Evolutionary conservation across 176 grass and related monocot species (phyloP).

Genomic region (Triticum timopheevii): DNA sequence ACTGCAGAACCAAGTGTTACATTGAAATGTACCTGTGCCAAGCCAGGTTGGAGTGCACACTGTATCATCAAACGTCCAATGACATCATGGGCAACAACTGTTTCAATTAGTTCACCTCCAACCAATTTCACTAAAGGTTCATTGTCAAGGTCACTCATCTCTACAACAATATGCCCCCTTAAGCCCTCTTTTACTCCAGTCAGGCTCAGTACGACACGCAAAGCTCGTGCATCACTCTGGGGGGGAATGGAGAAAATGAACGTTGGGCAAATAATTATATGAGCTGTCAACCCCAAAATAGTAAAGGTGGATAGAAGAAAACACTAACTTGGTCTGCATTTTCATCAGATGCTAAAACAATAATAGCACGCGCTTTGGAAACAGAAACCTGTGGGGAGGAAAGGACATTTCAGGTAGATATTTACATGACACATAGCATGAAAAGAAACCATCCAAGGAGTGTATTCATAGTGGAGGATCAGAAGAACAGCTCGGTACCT

Average conservation of each 20-base stretch:
- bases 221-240: constrained; percentile 94
- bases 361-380: constrained; percentile 93
- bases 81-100: constrained; percentile 97
- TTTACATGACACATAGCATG: constrained; percentile 22
- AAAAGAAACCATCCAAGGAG: constrained; percentile 19
- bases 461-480: neutral
- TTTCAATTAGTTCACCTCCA: constrained; percentile 92
- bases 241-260: constrained; percentile 2
- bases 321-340: constrained; percentile 97
- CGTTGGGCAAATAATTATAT: constrained; percentile 26
- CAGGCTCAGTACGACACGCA: constrained; percentile 91
- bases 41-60: constrained; percentile 95
- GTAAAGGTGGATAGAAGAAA: constrained; percentile 20
- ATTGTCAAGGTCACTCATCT: constrained; percentile 99
- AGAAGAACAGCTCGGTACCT: constrained; percentile 40
- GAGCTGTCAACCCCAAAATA: neutral
- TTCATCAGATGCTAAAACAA: constrained; percentile 98
- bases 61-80: constrained; percentile 99
- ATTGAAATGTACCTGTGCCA: constrained; percentile 71
- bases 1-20: neutral
- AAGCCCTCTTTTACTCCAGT: constrained; percentile 97
- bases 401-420: constrained; percentile 20
- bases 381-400: constrained; percentile 73
- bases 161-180: constrained; percentile 90
- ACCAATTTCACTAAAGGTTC: constrained; percentile 98